These are phyloP conservation scores for Tetracladium maxilliforme DNA, from an alignment of 2,329 filamentous ascomycete genomes.

Conservation along the genomic window DNA sequence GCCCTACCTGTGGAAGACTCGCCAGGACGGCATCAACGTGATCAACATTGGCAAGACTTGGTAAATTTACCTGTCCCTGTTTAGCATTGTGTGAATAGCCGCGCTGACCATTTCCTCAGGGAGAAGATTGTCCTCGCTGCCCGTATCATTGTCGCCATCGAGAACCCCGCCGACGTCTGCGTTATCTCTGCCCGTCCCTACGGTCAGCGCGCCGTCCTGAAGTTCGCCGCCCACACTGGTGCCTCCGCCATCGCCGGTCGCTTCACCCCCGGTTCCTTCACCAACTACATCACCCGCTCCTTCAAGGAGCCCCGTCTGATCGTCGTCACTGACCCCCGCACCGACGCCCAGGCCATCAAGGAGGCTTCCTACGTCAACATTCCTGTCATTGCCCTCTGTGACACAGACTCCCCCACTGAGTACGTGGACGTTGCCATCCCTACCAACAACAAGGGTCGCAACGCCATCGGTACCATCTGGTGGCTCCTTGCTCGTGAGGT, in stretches of 20 bases:
- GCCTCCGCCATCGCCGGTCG: conserved; percentile 96
- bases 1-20: conserved; percentile 99
- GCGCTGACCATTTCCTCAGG: conserved; percentile 42
- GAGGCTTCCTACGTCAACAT: conserved; percentile 99
- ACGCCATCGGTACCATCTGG: conserved; percentile 97
- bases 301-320: conserved; percentile 99
- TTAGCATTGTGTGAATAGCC: not conserved
- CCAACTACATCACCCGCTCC: conserved; percentile 99
- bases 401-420: conserved; percentile 98
- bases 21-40: conserved; percentile 94
- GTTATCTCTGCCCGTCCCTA: conserved; percentile 99
- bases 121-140: conserved; percentile 99
- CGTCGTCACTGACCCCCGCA: conserved; percentile 98
- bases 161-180: conserved; percentile 98
- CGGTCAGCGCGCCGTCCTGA: conserved; percentile 97
- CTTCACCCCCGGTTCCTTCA: conserved; percentile 99
- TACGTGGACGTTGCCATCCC: conserved; percentile 99
- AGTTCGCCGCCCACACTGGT: conserved; percentile 98
- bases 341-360: conserved; percentile 99
- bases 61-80: conserved; percentile 35
- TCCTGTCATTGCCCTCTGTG: conserved; percentile 96
- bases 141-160: conserved; percentile 95
- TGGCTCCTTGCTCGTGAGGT: conserved; percentile 99
- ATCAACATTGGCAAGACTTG: conserved; percentile 99
- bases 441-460: conserved; percentile 99